Evolutionary conservation across 2,329 filamentous ascomycete genomes (phyloP).

Genomic region (Alternaria arbusti): DNA sequence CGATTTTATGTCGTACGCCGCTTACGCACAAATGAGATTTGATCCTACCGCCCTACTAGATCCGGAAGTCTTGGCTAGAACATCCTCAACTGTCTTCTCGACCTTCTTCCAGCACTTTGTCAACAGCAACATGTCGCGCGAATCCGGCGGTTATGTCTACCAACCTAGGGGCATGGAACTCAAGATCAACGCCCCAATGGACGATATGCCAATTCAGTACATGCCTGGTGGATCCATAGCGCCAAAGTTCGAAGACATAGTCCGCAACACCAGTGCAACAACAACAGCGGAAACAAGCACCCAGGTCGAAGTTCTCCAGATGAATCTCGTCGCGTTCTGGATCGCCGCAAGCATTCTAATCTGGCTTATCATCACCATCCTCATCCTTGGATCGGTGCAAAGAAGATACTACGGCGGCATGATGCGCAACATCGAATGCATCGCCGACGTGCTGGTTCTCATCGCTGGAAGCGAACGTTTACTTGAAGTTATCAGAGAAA

Average conservation of each 20-base stretch:
- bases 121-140: neutral
- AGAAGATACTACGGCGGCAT: neutral
- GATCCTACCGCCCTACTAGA: neutral
- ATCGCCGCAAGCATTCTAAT: neutral
- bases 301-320: neutral
- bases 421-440: neutral
- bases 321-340: neutral
- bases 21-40: neutral
- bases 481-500: neutral
- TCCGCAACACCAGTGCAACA: neutral
- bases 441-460: neutral
- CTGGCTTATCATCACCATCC: neutral
- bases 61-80: neutral
- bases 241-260: neutral
- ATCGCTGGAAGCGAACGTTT: neutral
- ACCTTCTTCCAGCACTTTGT: neutral
- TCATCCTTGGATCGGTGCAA: neutral
- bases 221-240: neutral
- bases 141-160: neutral
- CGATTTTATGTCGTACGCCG: neutral
- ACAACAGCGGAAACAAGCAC: neutral
- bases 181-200: neutral
- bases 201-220: neutral
- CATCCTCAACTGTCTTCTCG: neutral
- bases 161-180: neutral